These are phyloP conservation scores for Phytopythium sindhum DNA, from an alignment of 352 stramenopile species.

Conservation along the genomic window DNA sequence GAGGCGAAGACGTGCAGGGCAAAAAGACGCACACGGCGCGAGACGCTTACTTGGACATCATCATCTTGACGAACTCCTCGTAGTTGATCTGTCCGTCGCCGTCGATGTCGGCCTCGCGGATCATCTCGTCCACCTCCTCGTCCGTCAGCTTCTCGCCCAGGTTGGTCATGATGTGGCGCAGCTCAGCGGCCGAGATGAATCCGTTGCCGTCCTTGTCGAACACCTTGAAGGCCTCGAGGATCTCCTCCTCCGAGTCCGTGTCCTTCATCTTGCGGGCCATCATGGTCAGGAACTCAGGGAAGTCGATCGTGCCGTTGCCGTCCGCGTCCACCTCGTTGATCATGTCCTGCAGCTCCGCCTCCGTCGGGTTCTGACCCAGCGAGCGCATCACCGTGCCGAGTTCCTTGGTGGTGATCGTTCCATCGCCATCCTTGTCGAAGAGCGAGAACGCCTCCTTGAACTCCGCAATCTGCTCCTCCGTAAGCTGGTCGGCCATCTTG, in stretches of 20 bases:
- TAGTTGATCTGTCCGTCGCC: constrained; percentile 99
- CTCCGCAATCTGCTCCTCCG: constrained; percentile 98
- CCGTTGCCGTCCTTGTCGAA: constrained; percentile 99
- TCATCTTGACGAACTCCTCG: constrained; percentile 99
- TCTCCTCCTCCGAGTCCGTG: constrained; percentile 98
- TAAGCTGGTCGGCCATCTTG: constrained; percentile 87
- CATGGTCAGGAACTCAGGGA: constrained; percentile 99
- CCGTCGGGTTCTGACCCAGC: constrained; percentile 97
- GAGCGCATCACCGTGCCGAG: constrained; percentile 98
- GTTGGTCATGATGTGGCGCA: constrained; percentile 99
- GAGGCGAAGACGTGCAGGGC: no score
- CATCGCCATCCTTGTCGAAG: constrained; percentile 98
- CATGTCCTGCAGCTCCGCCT: constrained; percentile 98
- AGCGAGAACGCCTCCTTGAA: constrained; percentile 99
- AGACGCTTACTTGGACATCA: constrained; percentile 95
- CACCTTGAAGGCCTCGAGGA: constrained; percentile 98
- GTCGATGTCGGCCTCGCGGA: constrained; percentile 98
- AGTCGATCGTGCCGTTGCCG: constrained; percentile 99
- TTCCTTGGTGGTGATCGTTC: constrained; percentile 99
- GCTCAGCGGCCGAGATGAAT: constrained; percentile 97
- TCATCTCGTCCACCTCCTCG: constrained; percentile 99
- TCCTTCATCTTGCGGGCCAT: constrained; percentile 99
- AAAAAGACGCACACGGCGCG: neutral
- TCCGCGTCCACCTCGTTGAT: constrained; percentile 99
- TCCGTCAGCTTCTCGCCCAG: constrained; percentile 98